phyloP scores from a whole-genome alignment of 2,329 filamentous ascomycete species.

The Alternaria triticina region DNA sequence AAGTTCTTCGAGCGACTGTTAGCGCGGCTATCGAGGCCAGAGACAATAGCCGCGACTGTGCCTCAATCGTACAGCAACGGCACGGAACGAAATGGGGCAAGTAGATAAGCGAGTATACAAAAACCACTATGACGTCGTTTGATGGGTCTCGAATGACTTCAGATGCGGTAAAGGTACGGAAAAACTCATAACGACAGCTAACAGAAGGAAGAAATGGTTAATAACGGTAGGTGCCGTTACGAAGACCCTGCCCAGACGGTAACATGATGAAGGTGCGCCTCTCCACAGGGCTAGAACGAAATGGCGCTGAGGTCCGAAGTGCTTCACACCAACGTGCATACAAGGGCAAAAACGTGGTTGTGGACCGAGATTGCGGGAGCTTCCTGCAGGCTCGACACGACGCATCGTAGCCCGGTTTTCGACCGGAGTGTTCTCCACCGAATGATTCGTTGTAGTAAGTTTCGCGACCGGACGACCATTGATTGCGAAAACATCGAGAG shows the following conservation, averaged over 20 bases:
- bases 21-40: background rate
- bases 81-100: background rate
- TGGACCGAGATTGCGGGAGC: constrained; percentile 1
- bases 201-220: background rate
- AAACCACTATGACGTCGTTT: background rate
- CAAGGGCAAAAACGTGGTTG: constrained; percentile 4
- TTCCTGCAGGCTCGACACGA: background rate
- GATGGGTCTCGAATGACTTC: background rate
- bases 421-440: background rate
- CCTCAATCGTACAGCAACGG: constrained; percentile 5
- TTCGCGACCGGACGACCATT: background rate
- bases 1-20: background rate
- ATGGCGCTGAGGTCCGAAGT: background rate
- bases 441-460: background rate
- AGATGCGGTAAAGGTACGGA: background rate
- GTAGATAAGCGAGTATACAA: constrained; percentile 4
- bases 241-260: background rate
- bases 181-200: background rate
- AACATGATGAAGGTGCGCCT: background rate
- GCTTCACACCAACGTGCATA: background rate
- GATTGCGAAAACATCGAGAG: background rate
- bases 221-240: background rate
- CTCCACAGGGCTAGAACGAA: background rate
- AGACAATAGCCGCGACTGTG: constrained; percentile 2
- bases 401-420: background rate